Evolutionary conservation across 148 eudicot species (phyloP).

Genomic region (Chenopodium berlandieri): DNA sequence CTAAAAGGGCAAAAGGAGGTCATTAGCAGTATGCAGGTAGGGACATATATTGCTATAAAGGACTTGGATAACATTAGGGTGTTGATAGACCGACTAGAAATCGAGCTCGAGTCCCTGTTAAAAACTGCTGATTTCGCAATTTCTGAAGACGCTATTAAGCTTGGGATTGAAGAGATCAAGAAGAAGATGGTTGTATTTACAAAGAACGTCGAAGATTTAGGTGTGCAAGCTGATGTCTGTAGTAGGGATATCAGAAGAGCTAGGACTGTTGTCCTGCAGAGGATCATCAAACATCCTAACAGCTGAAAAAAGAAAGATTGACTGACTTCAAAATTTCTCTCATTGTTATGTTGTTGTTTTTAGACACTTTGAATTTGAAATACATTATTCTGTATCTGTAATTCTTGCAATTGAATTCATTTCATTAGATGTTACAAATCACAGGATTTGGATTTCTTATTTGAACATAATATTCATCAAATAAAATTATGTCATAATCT

Average conservation of each 20-base stretch:
- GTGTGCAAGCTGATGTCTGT: conserved; percentile 79
- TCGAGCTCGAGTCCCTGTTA: conserved; percentile 65
- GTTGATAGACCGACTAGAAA: conserved; percentile 62
- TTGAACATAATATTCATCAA: conserved; percentile 15
- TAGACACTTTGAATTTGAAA: conserved; percentile 8
- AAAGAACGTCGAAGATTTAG: conserved; percentile 85
- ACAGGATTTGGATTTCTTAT: conserved; percentile 6
- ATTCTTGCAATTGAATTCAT: conserved; percentile 3
- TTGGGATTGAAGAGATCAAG: conserved; percentile 75
- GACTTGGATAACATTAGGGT: conserved; percentile 86
- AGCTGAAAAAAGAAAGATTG: conserved; percentile 24
- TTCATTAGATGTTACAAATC: conserved; percentile 9
- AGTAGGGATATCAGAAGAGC: conserved; percentile 89
- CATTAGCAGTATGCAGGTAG: conserved; percentile 82
- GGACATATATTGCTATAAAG: conserved; percentile 78
- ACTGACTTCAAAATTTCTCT: not conserved
- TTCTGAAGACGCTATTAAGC: conserved; percentile 61
- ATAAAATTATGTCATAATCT: conserved; percentile 11
- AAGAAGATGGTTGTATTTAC: conserved; percentile 67
- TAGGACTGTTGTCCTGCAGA: conserved; percentile 88
- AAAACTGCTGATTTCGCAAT: conserved; percentile 53
- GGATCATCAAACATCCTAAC: conserved; percentile 81
- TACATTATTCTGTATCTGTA: conserved; percentile 4
- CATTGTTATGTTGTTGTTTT: conserved; percentile 8
- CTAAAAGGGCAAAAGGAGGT: conserved; percentile 92